Evolutionary conservation across 2,329 filamentous ascomycete genomes (phyloP).

Genomic region (Ramichloridium luteum): DNA sequence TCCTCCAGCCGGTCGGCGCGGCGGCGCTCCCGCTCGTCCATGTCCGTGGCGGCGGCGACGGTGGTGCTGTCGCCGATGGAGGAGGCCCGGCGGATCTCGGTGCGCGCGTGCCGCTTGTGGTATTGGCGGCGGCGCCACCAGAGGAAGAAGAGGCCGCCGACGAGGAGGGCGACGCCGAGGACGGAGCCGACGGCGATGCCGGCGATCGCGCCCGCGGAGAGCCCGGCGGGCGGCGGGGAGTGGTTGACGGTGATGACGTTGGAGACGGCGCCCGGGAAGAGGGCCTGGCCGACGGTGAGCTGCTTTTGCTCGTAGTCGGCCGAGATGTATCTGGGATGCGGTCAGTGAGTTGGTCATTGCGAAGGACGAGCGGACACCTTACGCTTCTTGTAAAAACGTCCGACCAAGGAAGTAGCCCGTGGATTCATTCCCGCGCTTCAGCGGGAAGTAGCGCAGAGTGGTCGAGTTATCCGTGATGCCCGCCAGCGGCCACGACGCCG

Average conservation of each 20-base stretch:
- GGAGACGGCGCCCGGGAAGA: background rate
- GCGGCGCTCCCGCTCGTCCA: background rate
- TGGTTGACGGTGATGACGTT: background rate
- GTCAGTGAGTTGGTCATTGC: background rate
- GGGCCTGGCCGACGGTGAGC: background rate
- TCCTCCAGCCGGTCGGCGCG: background rate
- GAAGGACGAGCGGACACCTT: conserved; percentile 1
- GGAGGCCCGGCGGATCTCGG: background rate
- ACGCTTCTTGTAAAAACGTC: conserved; percentile 4
- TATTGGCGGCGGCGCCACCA: conserved; percentile 1
- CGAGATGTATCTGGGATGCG: background rate
- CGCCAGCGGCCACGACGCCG: conserved; percentile 2
- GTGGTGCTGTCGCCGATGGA: background rate
- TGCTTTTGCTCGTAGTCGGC: background rate
- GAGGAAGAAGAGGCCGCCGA: conserved; percentile 24
- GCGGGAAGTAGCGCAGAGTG: conserved; percentile 3
- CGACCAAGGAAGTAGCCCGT: conserved; percentile 4
- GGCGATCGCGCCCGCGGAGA: conserved; percentile 29
- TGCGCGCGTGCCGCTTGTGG: background rate
- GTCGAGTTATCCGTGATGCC: conserved; percentile 1
- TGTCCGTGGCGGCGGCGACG: background rate
- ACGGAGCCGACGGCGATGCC: conserved; percentile 34
- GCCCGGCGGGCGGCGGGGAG: background rate
- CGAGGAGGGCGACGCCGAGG: conserved; percentile 24
- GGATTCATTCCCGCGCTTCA: background rate